Base-by-base conservation (phyloP, 805 yeast genomes). In the Metschnikowia koreensis region DNA sequence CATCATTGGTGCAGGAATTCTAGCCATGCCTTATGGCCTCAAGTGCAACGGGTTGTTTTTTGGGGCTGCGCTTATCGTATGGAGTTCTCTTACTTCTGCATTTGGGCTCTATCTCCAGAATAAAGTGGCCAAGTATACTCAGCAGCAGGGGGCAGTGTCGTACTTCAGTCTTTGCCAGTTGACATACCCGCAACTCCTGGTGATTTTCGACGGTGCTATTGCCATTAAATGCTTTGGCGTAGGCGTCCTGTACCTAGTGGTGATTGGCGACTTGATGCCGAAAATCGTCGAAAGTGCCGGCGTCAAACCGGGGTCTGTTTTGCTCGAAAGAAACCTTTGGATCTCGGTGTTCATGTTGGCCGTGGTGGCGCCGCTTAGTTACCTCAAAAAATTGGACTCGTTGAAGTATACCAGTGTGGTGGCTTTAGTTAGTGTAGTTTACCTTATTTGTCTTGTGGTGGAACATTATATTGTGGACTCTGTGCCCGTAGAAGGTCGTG, bases 161-260 rank as follows among this genome's bases (percentile, higher is more conserved):
- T 75, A 71, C 56, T 75, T 75, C 58, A 74, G 78, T 58, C 68
- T 75, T 55, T 71, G 77, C 34, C 79, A 75, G 56, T 63, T 87
- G 52, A 84, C 93, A 0, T 87, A 86, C 60, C 94, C 94, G 0
- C 76, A 76, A n/a, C 65, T 86, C 28, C 75, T 87, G 6, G 77
- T 87, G 6, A 61, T 87, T n/a, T 88, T 87, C 62, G 94, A 88
- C 67, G 67, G 83, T 26, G 87, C 90, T 36, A 86, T 88, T 64
- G 81, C 86, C 34, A 73, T 86, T 44, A 91, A 88, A 68, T 86
- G 93, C 64, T 88, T 84, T 68, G 96, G 96, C 26, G 91, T 85
- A 15, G 85, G 86, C 2, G 73, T 88, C 12, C 79, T 85, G 44
- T 88, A 88, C 61, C 64, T 88, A 52, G 88, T 88, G 15, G 77